Base-by-base conservation (phyloP, 768 basidiomycete genomes). In the Termitomyces sp. region DNA sequence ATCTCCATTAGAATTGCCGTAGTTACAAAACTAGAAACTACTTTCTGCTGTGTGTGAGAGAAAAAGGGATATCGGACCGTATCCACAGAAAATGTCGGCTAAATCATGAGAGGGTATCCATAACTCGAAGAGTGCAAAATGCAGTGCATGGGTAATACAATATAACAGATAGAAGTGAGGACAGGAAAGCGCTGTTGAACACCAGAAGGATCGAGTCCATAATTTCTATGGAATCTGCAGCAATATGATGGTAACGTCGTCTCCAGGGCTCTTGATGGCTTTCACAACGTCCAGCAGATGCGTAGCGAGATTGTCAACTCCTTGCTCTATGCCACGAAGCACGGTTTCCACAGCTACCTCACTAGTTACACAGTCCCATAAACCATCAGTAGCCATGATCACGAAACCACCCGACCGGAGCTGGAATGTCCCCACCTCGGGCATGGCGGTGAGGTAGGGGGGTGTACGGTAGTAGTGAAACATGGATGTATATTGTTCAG, bases 371-470 rank as follows among this genome's bases (percentile, higher is more conserved):
- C 76, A 67, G 61, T 85, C 83, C 77, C 79, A 85, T 12, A 85
- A 66, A 1, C 83, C 83, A 61, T 84, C 82, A 1, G 79, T 79
- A 13, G 78, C 83, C 48, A 83, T 67, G 31, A 84, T 74, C 24
- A 83, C 63, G 63, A 84, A 74, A 47, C 74, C 71, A 13, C 73
- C 74, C 26, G 65, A 65, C 22, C 71, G 59, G 14, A 81, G 64
- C 22, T 71, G 65, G 32, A 71, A 65, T 1, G 59, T 64, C 3
- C 75, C 77, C n/a, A 78, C 73, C 49, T 77, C 77, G 3, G 83
- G 84, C 29, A 71, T 68, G 1, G 83, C 79, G 18, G 79, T 81
- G 32, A 84, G 70, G 61, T 86, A 85, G 0, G 83, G 83, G 3
- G 83, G 83, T 1, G 82, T 82, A 67, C 78, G 82, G 63, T 87